These are phyloP conservation scores for Yamadazyma kitorensis DNA, from an alignment of 805 yeast species.

Conservation along the genomic window DNA sequence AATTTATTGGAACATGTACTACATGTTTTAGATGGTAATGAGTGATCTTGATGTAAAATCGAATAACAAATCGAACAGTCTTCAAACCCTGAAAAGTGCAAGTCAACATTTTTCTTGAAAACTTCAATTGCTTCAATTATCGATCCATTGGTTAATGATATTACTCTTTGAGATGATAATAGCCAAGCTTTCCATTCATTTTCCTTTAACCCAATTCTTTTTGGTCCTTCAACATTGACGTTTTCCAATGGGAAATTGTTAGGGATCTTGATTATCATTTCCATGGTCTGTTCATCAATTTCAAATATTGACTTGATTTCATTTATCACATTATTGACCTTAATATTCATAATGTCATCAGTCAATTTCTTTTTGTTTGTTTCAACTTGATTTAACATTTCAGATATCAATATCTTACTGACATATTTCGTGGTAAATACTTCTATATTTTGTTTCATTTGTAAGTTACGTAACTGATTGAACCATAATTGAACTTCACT, in stretches of 20 bases:
- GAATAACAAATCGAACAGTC: slow-evolving; percentile 98
- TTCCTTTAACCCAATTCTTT: slow-evolving; percentile 85
- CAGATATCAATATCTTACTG: slow-evolving; percentile 60
- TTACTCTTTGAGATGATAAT: slow-evolving; percentile 81
- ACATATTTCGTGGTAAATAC: slow-evolving; percentile 57
- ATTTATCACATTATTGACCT: slow-evolving; percentile 55
- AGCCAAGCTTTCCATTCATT: slow-evolving; percentile 95
- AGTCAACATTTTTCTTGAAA: slow-evolving; percentile 68
- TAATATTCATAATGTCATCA: slow-evolving; percentile 50
- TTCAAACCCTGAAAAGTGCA: slow-evolving; percentile 90
- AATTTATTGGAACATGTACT: slow-evolving; percentile 89
- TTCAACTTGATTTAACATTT: slow-evolving; percentile 54
- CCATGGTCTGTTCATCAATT: slow-evolving; percentile 86
- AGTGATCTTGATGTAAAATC: slow-evolving; percentile 83
- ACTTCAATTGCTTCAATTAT: slow-evolving; percentile 65
- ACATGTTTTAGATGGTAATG: slow-evolving; percentile 86
- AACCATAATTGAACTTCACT: slow-evolving; percentile 67
- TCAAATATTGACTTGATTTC: slow-evolving; percentile 72
- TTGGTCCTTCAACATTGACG: slow-evolving; percentile 72
- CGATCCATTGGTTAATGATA: slow-evolving; percentile 71
- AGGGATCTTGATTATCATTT: slow-evolving; percentile 74
- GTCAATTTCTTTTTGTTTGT: slow-evolving; percentile 33
- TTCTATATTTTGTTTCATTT: slow-evolving; percentile 58
- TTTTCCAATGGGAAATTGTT: slow-evolving; percentile 72
- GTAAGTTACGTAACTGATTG: slow-evolving; percentile 63